Evolutionary conservation across 257 asterid species (phyloP), one percentile per base, ranked within the genome.

Genomic region (Rauvolfia tetraphylla): DNA sequence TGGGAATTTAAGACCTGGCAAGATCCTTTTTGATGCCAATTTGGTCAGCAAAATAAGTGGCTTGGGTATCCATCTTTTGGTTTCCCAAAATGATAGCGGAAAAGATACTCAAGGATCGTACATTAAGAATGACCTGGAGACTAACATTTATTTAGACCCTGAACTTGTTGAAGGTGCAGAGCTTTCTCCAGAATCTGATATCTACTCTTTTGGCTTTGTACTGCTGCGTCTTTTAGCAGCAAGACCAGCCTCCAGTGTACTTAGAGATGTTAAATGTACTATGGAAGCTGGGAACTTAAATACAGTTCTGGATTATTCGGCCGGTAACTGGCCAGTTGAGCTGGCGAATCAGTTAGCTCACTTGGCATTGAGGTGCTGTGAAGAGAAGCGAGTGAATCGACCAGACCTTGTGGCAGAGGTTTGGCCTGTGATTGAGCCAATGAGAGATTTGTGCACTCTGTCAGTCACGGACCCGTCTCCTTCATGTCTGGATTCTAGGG

Each of bases 291-390:
- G 95, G 71, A 79, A 84, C 34, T 75, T 91, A 68, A 84, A 82
- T 31, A 31, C 85, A 17, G 79, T 92, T 54, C 79, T 95, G 58
- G 98, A 92, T 85, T 56, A 51, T 62, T 88, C 93, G 56, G 96
- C 98, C 39, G 98, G 97, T 46, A 92, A 95, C n/a, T 95, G 98
- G 98, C 93, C 98, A 63, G 58, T 79, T 67, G 86, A 74, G 84
- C 82, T 29, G 71, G 90, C 84, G 1, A 78, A 81, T 54, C 82
- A 83, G 80, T 74, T 95, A 62, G 88, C 91, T 82, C 39, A 68
- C 79, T 76, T 95, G 87, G 97, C 85, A n/a, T 72, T 91, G 85
- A 85, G 84, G 80, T 95, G 98, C 86, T 95, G 97, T 61, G 84
- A 87, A 82, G 76, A 69, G 79, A 75, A 86, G 72, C 79, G 72